Evolutionary conservation across 1,139 yeast genomes (phyloP).

Genomic region (Pichia sp.): DNA sequence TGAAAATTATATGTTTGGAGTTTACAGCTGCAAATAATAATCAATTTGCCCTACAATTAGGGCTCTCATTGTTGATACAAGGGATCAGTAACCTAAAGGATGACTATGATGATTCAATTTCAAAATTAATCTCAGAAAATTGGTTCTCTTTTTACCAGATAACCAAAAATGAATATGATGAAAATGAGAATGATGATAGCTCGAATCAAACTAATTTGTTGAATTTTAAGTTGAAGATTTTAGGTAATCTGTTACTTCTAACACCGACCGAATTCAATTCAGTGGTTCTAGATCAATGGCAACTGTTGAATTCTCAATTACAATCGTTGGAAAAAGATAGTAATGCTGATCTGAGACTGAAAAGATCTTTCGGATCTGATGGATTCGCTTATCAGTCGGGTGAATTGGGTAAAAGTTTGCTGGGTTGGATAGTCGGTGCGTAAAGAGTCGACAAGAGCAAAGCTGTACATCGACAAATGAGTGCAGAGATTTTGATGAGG

Average conservation of each 20-base stretch:
- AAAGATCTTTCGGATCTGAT: too few species aligned
- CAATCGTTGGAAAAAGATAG: too few species aligned
- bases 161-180: constrained; percentile 31
- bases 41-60: constrained; percentile 39
- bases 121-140: constrained; percentile 30
- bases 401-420: too few species aligned
- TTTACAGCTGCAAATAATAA: constrained; percentile 52
- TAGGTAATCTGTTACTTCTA: constrained; percentile 38
- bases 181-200: too few species aligned
- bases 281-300: constrained; percentile 38
- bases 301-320: constrained; percentile 25
- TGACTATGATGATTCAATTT: constrained; percentile 15
- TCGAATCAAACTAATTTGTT: too few species aligned
- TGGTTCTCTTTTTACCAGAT: constrained; percentile 64
- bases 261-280: constrained; percentile 36
- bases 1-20: constrained; percentile 50
- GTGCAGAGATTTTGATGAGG: too few species aligned
- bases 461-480: too few species aligned
- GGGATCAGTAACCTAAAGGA: not conserved
- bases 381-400: too few species aligned
- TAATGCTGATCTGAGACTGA: too few species aligned
- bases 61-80: constrained; percentile 25
- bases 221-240: constrained; percentile 45
- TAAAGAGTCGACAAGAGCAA: too few species aligned
- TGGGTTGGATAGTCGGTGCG: too few species aligned